Evolutionary conservation across 306 rosid species (phyloP).

Genomic region (Macrotyloma uniflorum): DNA sequence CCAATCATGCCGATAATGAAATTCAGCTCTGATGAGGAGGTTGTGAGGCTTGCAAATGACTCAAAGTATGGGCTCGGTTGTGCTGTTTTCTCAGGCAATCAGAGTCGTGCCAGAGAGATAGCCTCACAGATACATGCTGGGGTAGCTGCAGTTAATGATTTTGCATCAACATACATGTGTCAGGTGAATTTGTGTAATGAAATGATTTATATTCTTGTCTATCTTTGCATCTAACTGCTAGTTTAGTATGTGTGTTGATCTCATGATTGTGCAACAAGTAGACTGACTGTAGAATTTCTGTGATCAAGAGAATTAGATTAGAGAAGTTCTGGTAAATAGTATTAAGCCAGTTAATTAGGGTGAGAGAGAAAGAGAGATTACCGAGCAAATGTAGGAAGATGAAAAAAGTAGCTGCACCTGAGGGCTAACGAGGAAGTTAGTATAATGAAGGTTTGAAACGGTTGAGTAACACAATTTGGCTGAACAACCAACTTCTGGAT

Average conservation of each 20-base stretch:
- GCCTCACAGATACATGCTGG: conserved; percentile 83
- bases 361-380: neutral
- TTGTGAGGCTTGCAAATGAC: conserved; percentile 79
- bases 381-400: conserved; percentile 1
- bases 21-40: conserved; percentile 87
- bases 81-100: conserved; percentile 83
- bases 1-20: conserved; percentile 92
- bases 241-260: neutral
- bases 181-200: conserved; percentile 56
- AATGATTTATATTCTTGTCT: neutral
- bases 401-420: conserved; percentile 6
- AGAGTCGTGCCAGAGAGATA: conserved; percentile 72
- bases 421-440: neutral
- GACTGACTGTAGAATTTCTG: neutral
- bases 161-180: conserved; percentile 84
- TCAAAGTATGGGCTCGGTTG: conserved; percentile 90
- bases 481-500: neutral
- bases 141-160: conserved; percentile 79
- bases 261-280: neutral
- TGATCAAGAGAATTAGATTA: neutral
- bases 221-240: neutral
- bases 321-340: neutral
- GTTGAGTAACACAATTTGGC: neutral
- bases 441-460: neutral
- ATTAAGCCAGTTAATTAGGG: neutral